Base-by-base conservation (phyloP, 768 basidiomycete genomes). In the Chalciporus pseudorubinellus region DNA sequence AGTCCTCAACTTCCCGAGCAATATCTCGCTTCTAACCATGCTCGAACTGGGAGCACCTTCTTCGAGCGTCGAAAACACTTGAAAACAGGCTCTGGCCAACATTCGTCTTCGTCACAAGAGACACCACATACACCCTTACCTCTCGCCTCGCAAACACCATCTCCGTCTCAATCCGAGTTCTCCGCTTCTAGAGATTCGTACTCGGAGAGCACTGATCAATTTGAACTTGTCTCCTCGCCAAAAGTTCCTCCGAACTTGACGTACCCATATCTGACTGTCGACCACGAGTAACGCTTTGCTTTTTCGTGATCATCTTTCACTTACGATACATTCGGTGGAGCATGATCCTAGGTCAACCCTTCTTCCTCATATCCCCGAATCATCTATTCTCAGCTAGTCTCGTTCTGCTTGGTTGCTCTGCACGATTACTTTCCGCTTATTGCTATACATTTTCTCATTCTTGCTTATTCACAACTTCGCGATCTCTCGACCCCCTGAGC, bases 1-100 rank as follows among this genome's bases (percentile, higher is more conserved):
- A 87, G 80, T 59, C 87, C 84, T 16, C 78, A 70, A 52, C 74
- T 87, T 47, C 84, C 84, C 39, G 74, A 75, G 40, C 77, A 78
- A 50, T 79, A 76, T 54, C 51, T 76, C 21, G 36, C 55, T 18
- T 69, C 65, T 6, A 69, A 69, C 24, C 69, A 69, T 39, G 36
- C 56, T 24, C 67, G 69, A 50, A 64, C 63, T 11, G 69, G 63
- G 48, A 69, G 69, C 44, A 67, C 57, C 42, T 45, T 63, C 39
- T 43, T 70, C n/a, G 69, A 69, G 36, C 67, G 44, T 38, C 59
- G 53, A 26, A 71, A 53, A 44, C 54, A 57, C 39, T 55, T 59
- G 44, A 69, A 54, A 47, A 56, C 41, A 53, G 58, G 52, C 36
- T 39, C 48, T 2, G 48, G 57, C 4, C 55, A 54, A 33, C 64